phyloP scores from a whole-genome alignment of 2,329 filamentous ascomycete genomes.

The Coleophoma cylindrospora region DNA sequence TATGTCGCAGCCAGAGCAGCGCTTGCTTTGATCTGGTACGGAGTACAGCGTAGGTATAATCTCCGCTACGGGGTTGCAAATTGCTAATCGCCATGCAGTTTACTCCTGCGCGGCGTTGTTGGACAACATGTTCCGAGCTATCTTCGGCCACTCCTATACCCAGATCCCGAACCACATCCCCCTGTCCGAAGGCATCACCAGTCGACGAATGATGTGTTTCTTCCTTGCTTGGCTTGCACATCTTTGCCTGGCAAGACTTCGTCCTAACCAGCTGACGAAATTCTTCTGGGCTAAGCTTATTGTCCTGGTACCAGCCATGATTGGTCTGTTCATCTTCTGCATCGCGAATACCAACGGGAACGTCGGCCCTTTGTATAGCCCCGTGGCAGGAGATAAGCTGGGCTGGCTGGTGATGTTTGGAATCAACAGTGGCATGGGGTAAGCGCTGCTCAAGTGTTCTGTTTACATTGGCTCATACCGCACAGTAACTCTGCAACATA shows the following conservation, averaged over 20 bases:
- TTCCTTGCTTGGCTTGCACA: slow-evolving; percentile 33
- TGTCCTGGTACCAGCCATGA: slow-evolving; percentile 26
- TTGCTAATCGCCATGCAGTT: slow-evolving; percentile 11
- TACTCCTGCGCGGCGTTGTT: slow-evolving; percentile 20
- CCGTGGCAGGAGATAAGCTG: slow-evolving; percentile 1
- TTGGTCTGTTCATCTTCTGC: slow-evolving; percentile 28
- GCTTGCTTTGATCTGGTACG: slow-evolving; percentile 35
- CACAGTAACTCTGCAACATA: slow-evolving; percentile 22
- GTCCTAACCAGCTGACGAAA: slow-evolving; percentile 32
- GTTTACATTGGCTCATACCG: neutral
- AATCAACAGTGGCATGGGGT: slow-evolving; percentile 27
- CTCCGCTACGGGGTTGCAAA: neutral
- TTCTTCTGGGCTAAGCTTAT: slow-evolving; percentile 36
- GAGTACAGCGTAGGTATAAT: slow-evolving; percentile 17
- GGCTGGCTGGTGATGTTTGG: slow-evolving; percentile 27
- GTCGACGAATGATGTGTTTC: slow-evolving; percentile 28
- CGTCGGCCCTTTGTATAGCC: slow-evolving; percentile 15
- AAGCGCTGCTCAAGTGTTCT: neutral
- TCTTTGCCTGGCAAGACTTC: slow-evolving; percentile 30
- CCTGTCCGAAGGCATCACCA: slow-evolving; percentile 26
- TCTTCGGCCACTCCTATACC: slow-evolving; percentile 25
- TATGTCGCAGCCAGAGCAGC: slow-evolving; percentile 34
- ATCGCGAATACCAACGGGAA: slow-evolving; percentile 27
- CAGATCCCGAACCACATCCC: slow-evolving; percentile 27
- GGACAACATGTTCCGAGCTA: slow-evolving; percentile 27